phyloP scores from a whole-genome alignment of 1,139 yeast genomes.

The Saccharomyces hybrid region DNA sequence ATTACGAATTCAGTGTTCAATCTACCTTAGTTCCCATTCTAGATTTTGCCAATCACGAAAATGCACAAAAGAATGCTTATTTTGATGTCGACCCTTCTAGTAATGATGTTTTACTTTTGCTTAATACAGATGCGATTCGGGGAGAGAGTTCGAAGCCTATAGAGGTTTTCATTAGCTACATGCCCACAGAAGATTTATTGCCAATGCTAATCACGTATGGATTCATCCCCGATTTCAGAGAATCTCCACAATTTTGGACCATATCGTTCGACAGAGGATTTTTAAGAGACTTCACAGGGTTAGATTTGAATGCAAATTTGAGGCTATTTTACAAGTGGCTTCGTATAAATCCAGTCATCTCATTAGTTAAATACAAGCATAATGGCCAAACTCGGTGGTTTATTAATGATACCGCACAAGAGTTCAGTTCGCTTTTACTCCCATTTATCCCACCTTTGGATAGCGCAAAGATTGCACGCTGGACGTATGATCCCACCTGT shows the following conservation, averaged over 20 bases:
- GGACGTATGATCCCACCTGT: not conserved
- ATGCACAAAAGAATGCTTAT: constrained; percentile 40
- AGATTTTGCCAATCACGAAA: constrained; percentile 60
- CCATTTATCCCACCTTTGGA: constrained; percentile 9
- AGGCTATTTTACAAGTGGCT: constrained; percentile 22
- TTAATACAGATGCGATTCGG: constrained; percentile 9
- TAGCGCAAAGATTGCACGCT: not conserved
- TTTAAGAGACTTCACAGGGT: constrained; percentile 9
- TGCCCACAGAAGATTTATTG: constrained; percentile 41
- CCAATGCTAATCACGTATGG: constrained; percentile 49
- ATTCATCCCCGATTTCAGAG: constrained; percentile 33
- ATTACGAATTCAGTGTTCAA: constrained; percentile 38
- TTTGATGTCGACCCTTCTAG: constrained; percentile 52
- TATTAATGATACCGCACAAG: constrained; percentile 12
- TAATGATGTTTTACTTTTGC: constrained; percentile 40
- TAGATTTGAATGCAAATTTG: constrained; percentile 5
- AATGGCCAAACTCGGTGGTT: constrained; percentile 6
- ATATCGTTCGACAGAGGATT: constrained; percentile 25
- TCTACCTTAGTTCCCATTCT: constrained; percentile 57
- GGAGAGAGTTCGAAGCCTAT: not conserved
- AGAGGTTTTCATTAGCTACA: constrained; percentile 46
- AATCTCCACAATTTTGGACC: constrained; percentile 12
- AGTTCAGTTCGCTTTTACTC: constrained; percentile 11
- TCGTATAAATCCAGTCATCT: constrained; percentile 16
- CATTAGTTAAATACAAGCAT: constrained; percentile 8